phyloP scores from a whole-genome alignment of 768 basidiomycete species.

The Leccinum longicurvipes region DNA sequence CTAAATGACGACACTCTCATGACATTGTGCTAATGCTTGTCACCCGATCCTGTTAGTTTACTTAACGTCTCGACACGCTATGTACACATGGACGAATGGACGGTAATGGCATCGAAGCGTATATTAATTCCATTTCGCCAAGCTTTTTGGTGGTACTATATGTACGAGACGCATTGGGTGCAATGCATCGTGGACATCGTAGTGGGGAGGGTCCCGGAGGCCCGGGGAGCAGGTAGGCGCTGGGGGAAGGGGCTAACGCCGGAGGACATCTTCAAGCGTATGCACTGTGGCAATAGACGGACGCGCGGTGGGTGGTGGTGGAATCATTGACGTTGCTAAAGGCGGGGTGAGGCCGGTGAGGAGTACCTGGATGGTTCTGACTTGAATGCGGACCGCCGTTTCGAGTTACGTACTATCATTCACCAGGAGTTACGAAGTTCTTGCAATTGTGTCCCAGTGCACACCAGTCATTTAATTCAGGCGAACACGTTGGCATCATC shows the following conservation, averaged over 20 bases:
- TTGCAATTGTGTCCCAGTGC: too few species aligned
- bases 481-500: too few species aligned
- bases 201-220: too few species aligned
- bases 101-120: too few species aligned
- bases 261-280: conserved; percentile 45
- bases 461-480: too few species aligned
- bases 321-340: conserved; percentile 49
- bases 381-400: background rate
- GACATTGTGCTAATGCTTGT: too few species aligned
- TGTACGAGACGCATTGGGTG: conserved; percentile 45
- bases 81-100: too few species aligned
- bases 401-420: too few species aligned
- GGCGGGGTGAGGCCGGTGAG: background rate
- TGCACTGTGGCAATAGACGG: conserved; percentile 46
- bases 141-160: conserved; percentile 44
- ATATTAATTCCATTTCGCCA: conserved; percentile 57
- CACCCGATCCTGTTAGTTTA: too few species aligned
- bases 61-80: too few species aligned
- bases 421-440: too few species aligned
- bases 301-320: conserved; percentile 63
- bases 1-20: too few species aligned
- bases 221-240: conserved; percentile 1
- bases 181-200: conserved; percentile 23
- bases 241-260: conserved; percentile 29
- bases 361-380: background rate